These are phyloP conservation scores for Knufia petricola DNA, from an alignment of 2,329 filamentous ascomycete genomes.

Conservation along the genomic window DNA sequence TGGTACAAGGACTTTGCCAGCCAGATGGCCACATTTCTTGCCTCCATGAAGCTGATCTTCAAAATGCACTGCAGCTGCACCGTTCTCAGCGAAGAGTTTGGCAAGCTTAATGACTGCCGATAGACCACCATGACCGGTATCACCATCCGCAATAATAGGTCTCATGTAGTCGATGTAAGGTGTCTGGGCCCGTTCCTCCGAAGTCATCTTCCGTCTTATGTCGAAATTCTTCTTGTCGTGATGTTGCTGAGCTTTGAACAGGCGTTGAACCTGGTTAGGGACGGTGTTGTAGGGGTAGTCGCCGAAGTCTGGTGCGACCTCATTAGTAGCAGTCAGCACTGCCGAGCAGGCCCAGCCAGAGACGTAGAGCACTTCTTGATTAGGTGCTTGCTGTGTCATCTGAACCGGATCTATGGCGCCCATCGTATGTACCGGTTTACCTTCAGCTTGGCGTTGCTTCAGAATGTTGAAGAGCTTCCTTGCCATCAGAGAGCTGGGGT, in stretches of 20 bases:
- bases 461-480: constrained; percentile 88
- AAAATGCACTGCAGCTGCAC: constrained; percentile 91
- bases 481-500: constrained; percentile 90
- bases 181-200: constrained; percentile 61
- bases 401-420: constrained; percentile 97
- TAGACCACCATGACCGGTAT: constrained; percentile 86
- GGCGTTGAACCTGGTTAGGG: constrained; percentile 89
- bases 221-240: constrained; percentile 97
- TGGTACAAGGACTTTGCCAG: constrained; percentile 90
- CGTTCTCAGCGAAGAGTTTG: constrained; percentile 95
- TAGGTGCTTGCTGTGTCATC: constrained; percentile 95
- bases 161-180: constrained; percentile 88
- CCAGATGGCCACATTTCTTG: constrained; percentile 96
- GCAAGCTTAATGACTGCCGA: constrained; percentile 91
- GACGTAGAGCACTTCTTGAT: constrained; percentile 92
- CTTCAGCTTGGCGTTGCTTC: constrained; percentile 63
- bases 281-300: constrained; percentile 99
- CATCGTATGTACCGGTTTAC: constrained; percentile 91
- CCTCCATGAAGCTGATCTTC: constrained; percentile 96
- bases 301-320: constrained; percentile 94
- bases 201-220: constrained; percentile 63
- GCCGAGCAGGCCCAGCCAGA: constrained; percentile 97
- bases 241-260: constrained; percentile 93
- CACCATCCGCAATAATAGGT: constrained; percentile 91
- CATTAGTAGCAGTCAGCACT: constrained; percentile 84